Evolutionary conservation across 345 rosid genomes (phyloP).

Genomic region (Lepidium aucheri): DNA sequence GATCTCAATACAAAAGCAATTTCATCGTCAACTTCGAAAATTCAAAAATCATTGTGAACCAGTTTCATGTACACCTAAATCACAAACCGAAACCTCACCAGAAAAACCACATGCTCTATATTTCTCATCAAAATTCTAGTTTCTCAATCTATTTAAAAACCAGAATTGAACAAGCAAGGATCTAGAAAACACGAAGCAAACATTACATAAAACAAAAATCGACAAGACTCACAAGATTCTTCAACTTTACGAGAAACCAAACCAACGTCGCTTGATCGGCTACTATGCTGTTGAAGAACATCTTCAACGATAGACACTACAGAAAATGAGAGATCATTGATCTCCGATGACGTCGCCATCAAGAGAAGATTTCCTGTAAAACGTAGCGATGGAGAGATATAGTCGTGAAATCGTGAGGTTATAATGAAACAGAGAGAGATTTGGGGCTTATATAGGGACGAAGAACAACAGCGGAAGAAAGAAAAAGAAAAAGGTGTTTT

Average conservation of each 20-base stretch:
- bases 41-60: background rate
- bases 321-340: constrained; percentile 31
- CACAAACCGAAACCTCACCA: background rate
- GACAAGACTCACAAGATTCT: constrained; percentile 51
- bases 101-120: background rate
- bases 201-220: too few relatives aligned
- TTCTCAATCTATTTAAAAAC: background rate
- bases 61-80: background rate
- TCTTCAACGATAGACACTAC: constrained; percentile 69
- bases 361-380: background rate
- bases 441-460: constrained; percentile 20
- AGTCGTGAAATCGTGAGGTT: background rate
- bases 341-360: constrained; percentile 55
- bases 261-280: constrained; percentile 30
- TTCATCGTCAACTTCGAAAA: background rate
- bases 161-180: background rate
- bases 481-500: constrained; percentile 1
- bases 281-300: constrained; percentile 57
- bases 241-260: constrained; percentile 49
- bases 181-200: background rate
- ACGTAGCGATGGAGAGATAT: background rate
- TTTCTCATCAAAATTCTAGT: background rate
- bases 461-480: background rate
- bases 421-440: background rate
- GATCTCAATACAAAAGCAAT: background rate